Evolutionary conservation across 164 flowering plant species (phyloP).

Genomic region (Magnolia officinalis): DNA sequence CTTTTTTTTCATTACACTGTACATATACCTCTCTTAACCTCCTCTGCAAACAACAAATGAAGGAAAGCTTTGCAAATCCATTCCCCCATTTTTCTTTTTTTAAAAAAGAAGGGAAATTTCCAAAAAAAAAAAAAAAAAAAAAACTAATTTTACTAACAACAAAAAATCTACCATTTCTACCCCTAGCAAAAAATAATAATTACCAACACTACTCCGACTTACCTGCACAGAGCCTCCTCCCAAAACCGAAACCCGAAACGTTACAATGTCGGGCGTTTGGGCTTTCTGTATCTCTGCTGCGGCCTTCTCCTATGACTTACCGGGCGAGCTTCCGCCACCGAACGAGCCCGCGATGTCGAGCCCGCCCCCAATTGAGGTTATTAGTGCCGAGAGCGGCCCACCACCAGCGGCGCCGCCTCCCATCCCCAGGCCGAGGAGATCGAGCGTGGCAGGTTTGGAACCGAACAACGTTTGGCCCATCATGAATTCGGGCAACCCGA

Average conservation of each 20-base stretch:
- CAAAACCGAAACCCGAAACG: no score
- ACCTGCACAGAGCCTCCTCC: not conserved
- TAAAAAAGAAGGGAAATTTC: no score
- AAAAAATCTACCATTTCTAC: not conserved
- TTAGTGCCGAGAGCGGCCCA: conserved; percentile 41
- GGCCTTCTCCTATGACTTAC: conserved; percentile 24
- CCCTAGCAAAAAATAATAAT: not conserved
- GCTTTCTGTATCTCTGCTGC: conserved; percentile 9
- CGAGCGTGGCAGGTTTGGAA: conserved; percentile 50
- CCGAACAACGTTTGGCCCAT: conserved; percentile 36
- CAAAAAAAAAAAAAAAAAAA: no score
- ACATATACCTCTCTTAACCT: not conserved
- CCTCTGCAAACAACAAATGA: not conserved
- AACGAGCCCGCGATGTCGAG: conserved; percentile 44
- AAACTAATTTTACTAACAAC: no score
- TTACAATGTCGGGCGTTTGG: not conserved
- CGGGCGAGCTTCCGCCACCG: conserved; percentile 26
- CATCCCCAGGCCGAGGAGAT: conserved; percentile 53
- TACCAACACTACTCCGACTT: not conserved
- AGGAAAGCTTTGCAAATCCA: not conserved
- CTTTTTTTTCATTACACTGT: not conserved
- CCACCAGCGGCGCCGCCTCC: conserved; percentile 28
- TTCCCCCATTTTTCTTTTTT: not conserved
- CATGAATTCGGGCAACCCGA: conserved; percentile 34
- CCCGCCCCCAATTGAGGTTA: conserved; percentile 63